phyloP scores from a whole-genome alignment of 208 protist species.

The Trypanosoma melophagium region DNA sequence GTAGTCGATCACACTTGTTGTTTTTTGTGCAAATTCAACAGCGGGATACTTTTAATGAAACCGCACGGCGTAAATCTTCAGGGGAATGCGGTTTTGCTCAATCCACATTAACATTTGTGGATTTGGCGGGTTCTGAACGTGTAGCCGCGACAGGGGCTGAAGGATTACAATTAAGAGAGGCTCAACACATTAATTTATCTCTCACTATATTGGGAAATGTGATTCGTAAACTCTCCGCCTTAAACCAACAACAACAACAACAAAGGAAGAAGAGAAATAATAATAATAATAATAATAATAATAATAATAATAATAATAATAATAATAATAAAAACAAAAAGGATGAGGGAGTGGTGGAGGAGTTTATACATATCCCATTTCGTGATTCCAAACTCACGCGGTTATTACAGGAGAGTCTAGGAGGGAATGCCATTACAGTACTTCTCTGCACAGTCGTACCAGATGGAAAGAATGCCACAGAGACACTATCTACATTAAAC shows the following conservation, averaged over 20 bases:
- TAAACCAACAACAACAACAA: neutral
- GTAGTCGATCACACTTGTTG: constrained; percentile 84
- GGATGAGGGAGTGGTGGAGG: too few species aligned
- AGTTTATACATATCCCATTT: constrained; percentile 71
- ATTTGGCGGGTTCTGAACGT: constrained; percentile 93
- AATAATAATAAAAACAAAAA: constrained; percentile 2
- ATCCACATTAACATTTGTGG: constrained; percentile 83
- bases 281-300: constrained; percentile 4
- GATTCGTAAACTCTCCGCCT: constrained; percentile 60
- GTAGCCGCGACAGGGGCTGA: constrained; percentile 73
- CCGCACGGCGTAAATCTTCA: too few species aligned
- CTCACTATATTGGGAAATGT: constrained; percentile 90
- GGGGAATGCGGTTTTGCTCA: constrained; percentile 10
- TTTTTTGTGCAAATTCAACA: constrained; percentile 65
- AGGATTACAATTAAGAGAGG: constrained; percentile 76
- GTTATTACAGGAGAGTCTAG: constrained; percentile 83
- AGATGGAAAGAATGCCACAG: constrained; percentile 39
- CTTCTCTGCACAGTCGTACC: constrained; percentile 86
- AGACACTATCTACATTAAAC: constrained; percentile 80
- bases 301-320: constrained; percentile 8
- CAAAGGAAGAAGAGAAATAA: too few species aligned
- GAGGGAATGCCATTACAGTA: constrained; percentile 64
- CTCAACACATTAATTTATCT: constrained; percentile 90
- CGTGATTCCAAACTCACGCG: constrained; percentile 91
- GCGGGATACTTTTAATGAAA: too few species aligned